Conservation (phyloP, 305 asterid genomes). For the Solanum hybrid region DNA sequence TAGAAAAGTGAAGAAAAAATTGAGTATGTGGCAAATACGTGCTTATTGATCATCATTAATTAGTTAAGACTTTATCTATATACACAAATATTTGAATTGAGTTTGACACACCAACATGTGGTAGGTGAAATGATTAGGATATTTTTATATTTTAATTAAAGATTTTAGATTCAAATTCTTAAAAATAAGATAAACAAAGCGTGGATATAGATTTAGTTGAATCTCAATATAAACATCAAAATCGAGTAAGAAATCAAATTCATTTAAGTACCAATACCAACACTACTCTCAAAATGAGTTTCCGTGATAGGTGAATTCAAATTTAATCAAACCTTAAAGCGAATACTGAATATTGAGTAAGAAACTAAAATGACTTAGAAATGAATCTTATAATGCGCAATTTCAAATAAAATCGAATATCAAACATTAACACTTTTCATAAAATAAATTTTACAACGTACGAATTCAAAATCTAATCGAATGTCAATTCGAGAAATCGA, state of each 20-base stretch:
- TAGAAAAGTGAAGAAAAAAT: background rate
- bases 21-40: background rate
- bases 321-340: background rate
- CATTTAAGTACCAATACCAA: background rate
- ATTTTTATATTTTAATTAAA: too few relatives aligned
- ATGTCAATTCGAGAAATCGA: background rate
- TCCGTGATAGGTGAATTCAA: background rate
- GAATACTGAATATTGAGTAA: background rate
- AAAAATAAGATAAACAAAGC: background rate
- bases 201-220: background rate
- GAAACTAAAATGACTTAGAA: background rate
- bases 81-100: background rate
- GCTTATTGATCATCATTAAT: background rate
- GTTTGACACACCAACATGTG: background rate
- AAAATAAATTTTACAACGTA: background rate
- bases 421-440: background rate
- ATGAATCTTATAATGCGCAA: background rate
- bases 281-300: background rate
- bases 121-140: background rate
- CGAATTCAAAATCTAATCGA: background rate
- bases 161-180: accelerated
- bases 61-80: background rate
- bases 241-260: background rate
- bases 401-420: background rate
- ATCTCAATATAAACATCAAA: background rate